These are phyloP conservation scores for Tremellales sp. DNA, from an alignment of 1,284 basidiomycete species.

Conservation along the genomic window DNA sequence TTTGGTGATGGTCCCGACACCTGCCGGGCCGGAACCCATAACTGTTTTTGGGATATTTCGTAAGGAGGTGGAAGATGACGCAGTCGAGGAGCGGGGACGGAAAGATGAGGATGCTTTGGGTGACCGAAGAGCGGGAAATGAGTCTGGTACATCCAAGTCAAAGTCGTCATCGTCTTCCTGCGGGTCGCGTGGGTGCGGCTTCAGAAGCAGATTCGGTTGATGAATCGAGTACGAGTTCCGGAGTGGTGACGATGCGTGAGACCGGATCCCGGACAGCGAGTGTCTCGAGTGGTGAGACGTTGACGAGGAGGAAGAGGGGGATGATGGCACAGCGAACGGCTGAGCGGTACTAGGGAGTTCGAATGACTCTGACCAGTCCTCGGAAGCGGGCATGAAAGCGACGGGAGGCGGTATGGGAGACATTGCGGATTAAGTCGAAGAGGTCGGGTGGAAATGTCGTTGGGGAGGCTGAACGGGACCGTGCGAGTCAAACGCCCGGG, in stretches of 20 bases:
- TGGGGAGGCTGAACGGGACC: too few relatives aligned
- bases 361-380: conserved; percentile 44
- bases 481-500: too few relatives aligned
- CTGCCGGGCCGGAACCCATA: conserved; percentile 32
- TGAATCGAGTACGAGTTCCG: conserved; percentile 5
- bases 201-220: not conserved
- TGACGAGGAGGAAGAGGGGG: conserved; percentile 18
- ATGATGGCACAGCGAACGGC: conserved; percentile 13
- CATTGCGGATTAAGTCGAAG: conserved; percentile 6
- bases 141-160: conserved; percentile 17
- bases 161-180: conserved; percentile 28
- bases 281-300: conserved; percentile 19
- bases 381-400: conserved; percentile 23
- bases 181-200: conserved; percentile 4
- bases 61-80: conserved; percentile 10
- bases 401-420: conserved; percentile 28
- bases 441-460: too few relatives aligned
- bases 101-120: conserved; percentile 2
- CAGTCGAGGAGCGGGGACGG: conserved; percentile 10
- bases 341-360: conserved; percentile 23
- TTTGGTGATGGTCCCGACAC: conserved; percentile 39
- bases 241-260: conserved; percentile 21
- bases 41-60: conserved; percentile 25
- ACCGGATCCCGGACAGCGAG: conserved; percentile 6
- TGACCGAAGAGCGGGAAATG: conserved; percentile 13